A percentile compares a stretch with the other conserved stretches of the same genome.
Conservation (phyloP, 2,329 filamentous ascomycete species). For the Botrytis byssoidea region DNA sequence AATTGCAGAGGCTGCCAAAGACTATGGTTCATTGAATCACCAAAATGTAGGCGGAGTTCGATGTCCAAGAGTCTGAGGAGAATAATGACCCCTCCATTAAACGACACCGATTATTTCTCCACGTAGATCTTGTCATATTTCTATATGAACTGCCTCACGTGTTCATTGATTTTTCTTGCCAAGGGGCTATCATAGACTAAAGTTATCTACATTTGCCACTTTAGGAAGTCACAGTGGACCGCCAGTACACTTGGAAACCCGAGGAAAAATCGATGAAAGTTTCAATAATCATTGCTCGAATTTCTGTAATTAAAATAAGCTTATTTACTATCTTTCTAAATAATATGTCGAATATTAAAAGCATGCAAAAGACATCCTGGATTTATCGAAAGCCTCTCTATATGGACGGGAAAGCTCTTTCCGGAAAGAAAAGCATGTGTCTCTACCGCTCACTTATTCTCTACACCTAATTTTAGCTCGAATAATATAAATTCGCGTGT, state of each 20-base stretch:
- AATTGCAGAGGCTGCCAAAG: neutral
- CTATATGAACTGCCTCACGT: neutral
- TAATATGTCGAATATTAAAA: neutral
- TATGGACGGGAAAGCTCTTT: neutral
- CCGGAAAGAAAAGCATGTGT: neutral
- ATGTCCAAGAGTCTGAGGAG: neutral
- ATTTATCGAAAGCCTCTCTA: neutral
- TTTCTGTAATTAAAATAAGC: neutral
- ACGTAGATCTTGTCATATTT: neutral
- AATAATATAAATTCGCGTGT: neutral
- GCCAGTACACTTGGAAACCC: neutral
- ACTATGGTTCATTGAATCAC: neutral
- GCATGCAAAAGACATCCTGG: too few species aligned
- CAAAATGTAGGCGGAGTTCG: neutral
- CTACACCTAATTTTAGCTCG: neutral
- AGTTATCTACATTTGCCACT: neutral
- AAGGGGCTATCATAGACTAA: neutral
- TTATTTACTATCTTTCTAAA: neutral
- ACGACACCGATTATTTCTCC: neutral
- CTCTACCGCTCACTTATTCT: neutral
- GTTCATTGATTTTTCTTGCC: neutral
- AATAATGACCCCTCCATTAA: neutral
- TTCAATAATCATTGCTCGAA: neutral
- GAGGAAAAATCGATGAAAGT: rapidly evolving
- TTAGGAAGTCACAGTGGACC: neutral